Conservation (phyloP, 768 basidiomycete genomes). For the Suillus plorans region DNA sequence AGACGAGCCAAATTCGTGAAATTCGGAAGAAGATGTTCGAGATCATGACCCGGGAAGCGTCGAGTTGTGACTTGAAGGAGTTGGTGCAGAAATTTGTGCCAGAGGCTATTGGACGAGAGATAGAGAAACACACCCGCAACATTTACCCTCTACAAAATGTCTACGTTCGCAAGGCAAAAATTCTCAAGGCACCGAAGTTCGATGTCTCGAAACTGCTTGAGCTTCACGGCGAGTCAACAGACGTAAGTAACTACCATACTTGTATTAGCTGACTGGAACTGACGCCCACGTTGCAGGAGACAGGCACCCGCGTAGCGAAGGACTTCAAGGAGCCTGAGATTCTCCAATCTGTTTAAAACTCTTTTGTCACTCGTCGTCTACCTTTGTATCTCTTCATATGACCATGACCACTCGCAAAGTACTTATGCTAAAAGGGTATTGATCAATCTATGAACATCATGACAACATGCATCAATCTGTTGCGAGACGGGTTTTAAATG, state of each 20-base stretch:
- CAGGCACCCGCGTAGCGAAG: slow-evolving; percentile 89
- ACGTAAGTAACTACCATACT: slow-evolving; percentile 55
- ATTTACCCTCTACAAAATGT: slow-evolving; percentile 99
- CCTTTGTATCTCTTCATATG: slow-evolving; percentile 37
- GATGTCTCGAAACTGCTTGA: slow-evolving; percentile 95
- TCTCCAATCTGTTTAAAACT: slow-evolving; percentile 81
- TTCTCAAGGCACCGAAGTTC: slow-evolving; percentile 96
- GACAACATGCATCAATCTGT: slow-evolving; percentile 2
- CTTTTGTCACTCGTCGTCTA: slow-evolving; percentile 29
- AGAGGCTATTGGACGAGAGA: slow-evolving; percentile 98
- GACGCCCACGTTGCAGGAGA: slow-evolving; percentile 59
- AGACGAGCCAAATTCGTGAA: slow-evolving; percentile 92
- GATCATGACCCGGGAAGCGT: slow-evolving; percentile 95
- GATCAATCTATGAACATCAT: slow-evolving; percentile 37
- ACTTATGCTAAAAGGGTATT: slow-evolving; percentile 39
- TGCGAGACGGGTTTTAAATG: background rate
- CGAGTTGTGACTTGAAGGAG: slow-evolving; percentile 96
- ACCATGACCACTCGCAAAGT: slow-evolving; percentile 21
- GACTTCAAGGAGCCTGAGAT: slow-evolving; percentile 99
- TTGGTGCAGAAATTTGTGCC: slow-evolving; percentile 98
- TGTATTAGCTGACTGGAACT: slow-evolving; percentile 4
- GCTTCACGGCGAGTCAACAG: slow-evolving; percentile 92
- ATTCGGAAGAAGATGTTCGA: slow-evolving; percentile 99
- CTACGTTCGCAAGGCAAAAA: slow-evolving; percentile 98
- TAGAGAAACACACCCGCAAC: slow-evolving; percentile 94